These are phyloP conservation scores for Mortierella antarctica DNA, from an alignment of 192 early-diverging fungal species.

Conservation along the genomic window DNA sequence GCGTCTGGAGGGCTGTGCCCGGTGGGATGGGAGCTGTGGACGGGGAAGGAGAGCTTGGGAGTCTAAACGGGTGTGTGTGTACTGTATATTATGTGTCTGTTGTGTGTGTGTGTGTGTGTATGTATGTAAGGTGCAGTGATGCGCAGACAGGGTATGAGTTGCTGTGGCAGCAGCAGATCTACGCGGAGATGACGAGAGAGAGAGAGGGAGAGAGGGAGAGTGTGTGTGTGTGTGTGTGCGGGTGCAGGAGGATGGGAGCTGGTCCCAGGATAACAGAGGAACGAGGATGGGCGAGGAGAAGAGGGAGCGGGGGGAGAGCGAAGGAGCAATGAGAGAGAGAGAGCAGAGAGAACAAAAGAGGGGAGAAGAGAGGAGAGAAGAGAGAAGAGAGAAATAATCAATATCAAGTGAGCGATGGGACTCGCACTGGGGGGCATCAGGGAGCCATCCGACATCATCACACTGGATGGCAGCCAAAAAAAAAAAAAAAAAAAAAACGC, in stretches of 20 bases:
- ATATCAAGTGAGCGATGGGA: background rate
- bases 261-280: too few relatives aligned
- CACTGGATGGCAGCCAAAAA: too few relatives aligned
- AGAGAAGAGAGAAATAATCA: constrained; percentile 4
- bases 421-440: background rate
- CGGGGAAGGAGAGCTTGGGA: background rate
- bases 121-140: background rate
- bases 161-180: too few relatives aligned
- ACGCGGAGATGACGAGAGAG: background rate
- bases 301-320: background rate
- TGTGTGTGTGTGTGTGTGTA: background rate
- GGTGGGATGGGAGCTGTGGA: background rate
- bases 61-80: background rate
- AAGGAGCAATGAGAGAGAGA: background rate
- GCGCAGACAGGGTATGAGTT: too few relatives aligned
- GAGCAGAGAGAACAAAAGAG: constrained; percentile 4
- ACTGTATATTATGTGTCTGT: background rate
- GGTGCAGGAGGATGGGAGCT: background rate
- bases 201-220: background rate
- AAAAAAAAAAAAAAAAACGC: background rate
- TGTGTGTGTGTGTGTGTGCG: background rate
- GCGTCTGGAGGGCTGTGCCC: background rate
- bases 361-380: constrained; percentile 1
- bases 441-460: too few relatives aligned
- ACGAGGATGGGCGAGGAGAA: background rate